Base-by-base conservation (phyloP, 208 protist genomes). In the Phytomonas serpens region DNA sequence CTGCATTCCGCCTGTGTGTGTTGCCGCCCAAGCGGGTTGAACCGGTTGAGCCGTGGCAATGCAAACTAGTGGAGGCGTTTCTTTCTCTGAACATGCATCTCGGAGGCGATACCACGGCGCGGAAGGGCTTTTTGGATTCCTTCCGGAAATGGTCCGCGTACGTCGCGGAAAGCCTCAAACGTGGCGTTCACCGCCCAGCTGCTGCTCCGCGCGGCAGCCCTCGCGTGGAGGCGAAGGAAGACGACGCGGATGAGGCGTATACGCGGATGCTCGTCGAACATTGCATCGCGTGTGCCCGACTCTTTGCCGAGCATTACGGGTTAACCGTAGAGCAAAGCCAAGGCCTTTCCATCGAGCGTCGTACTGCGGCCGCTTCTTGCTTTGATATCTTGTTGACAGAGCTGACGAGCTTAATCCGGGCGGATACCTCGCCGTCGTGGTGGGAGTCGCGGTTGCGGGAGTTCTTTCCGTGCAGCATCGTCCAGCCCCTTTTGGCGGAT, bases 31-130 rank as follows among this genome's bases (percentile, higher is more conserved):
- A 80, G 61, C 78, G 76, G 14, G 82, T 93, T 32, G 63, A 78
- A 29, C 68, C 65, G 19, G 16, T 69, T 0, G 16, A 57, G 47
- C 19, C 16, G 4, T 90, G 85, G 87, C 87, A 97, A 78, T 83
- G 87, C 72, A 57, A 37, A 23, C 74, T 87, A 62, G 76, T 97
- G 69, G 89, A 97, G 81, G 75, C 80, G 69, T 97, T 87, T 65
- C 47, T 93, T 13, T 75, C 81, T 10, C 75, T 87, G 19, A 92
- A 97, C 72, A 86, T 94, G 83, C 82, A 93, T 62, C 84, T 84
- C 27, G 92, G 89, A 52, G 89, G 89, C 11, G 89, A 97, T 72
- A 89, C 82, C 38, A 87, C 83, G 5, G 87, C 88, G 7, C 81
- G 85, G 61, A 86, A 88, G 30, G 75, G 74, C 51, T 74, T 97